Evolutionary conservation across 139 green algal genomes (phyloP), one percentile per base, ranked within the genome.

Genomic region (Pleodorina starrii): DNA sequence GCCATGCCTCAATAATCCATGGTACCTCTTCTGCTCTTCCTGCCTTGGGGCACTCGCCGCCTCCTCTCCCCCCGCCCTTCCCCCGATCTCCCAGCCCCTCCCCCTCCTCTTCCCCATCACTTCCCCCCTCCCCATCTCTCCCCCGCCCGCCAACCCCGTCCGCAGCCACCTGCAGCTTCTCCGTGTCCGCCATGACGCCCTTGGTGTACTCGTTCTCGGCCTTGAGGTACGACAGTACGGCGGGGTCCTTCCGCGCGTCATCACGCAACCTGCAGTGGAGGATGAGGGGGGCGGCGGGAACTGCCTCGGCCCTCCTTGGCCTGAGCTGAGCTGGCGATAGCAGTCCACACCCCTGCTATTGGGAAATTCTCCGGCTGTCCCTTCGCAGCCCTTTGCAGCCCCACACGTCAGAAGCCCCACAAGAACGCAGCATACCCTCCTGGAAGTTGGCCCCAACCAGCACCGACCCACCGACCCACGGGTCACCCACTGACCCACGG

Each of bases 171-270:
- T 98, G 96, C 85, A 98, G 82, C 38, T 77, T 60, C 91, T 97
- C 93, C 4, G 96, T 98, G 87, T 98, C 95, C 0, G 95, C 94
- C 92, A 99, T 83, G 21, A 95, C 93, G 1, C 94, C 92, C 57
- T 96, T 90, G 0, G 90, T 94, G 90, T 98, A 98, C 0, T 74
- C 90, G 25, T 97, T 98, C 90, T 99, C 97, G 21, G 91, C 89
- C 50, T 91, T 82, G 4, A 97, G 90, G 85, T 97, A 91, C 7
- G 48, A 68, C 21, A 97, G 40, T 25, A 99, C 95, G 4, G 89
- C 85, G 6, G 89, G 88, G 82, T 95, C 88, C 46, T 95, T 92
- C 29, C 97, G 92, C 0, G 93, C 90, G 74, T 98, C 97, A 73
- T 98, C 96, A 1, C 96, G 84, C 72, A 99, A 90, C 96, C 90